These are phyloP conservation scores for Thermothielavioides terrestris DNA, from an alignment of 495 filamentous ascomycete genomes.

Conservation along the genomic window DNA sequence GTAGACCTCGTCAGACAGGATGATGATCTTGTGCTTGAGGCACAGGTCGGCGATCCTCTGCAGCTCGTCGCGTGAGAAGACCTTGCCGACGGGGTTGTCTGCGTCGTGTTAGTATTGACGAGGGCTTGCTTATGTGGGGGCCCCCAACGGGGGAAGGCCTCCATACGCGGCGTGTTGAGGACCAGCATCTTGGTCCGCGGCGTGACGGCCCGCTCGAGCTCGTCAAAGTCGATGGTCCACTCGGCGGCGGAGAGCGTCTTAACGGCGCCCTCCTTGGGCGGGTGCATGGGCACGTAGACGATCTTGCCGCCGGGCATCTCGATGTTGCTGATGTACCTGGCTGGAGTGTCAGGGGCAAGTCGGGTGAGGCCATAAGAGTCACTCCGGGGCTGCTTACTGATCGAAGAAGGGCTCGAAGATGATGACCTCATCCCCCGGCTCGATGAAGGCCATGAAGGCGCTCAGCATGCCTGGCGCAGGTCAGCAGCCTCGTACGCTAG, in stretches of 20 bases:
- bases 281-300: slow-evolving; percentile 86
- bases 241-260: slow-evolving; percentile 76
- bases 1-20: slow-evolving; percentile 93
- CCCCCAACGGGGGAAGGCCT: slow-evolving; percentile 35
- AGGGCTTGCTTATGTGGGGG: slow-evolving; percentile 31
- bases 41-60: slow-evolving; percentile 79
- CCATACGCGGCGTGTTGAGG: slow-evolving; percentile 55
- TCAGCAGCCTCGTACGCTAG: slow-evolving; percentile 12
- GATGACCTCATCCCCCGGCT: slow-evolving; percentile 90
- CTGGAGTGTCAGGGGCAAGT: too few species aligned
- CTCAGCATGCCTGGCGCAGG: slow-evolving; percentile 60
- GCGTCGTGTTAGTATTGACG: slow-evolving; percentile 11
- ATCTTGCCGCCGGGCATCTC: slow-evolving; percentile 94
- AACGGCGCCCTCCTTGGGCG: slow-evolving; percentile 72
- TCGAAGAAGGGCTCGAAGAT: slow-evolving; percentile 99
- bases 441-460: slow-evolving; percentile 96
- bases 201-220: slow-evolving; percentile 78
- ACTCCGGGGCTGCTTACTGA: too few species aligned
- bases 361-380: too few species aligned
- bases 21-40: slow-evolving; percentile 88
- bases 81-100: slow-evolving; percentile 96
- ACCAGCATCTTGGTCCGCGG: slow-evolving; percentile 91
- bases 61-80: slow-evolving; percentile 79
- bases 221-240: slow-evolving; percentile 77
- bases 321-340: slow-evolving; percentile 87